Conservation (phyloP, 352 stramenopile genomes). For the Phytophthora rubi region DNA sequence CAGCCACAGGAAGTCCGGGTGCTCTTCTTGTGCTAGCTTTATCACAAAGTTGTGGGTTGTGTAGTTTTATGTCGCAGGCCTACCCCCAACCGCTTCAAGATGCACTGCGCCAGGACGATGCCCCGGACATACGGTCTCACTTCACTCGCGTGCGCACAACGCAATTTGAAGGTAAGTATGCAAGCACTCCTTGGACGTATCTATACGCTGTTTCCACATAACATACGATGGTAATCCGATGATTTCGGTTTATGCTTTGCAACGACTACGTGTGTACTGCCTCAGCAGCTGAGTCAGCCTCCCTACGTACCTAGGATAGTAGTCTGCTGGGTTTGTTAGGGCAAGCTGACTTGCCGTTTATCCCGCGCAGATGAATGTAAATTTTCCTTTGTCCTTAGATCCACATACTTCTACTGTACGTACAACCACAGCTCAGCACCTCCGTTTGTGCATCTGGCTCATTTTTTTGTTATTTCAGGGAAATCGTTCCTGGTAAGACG, state of each 20-base stretch:
- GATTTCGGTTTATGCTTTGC: neutral
- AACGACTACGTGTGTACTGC: neutral
- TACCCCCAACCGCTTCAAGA: neutral
- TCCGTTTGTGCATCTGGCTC: neutral
- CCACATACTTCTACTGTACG: no score
- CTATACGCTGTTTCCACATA: constrained; percentile 19
- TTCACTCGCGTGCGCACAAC: neutral
- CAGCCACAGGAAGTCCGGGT: constrained; percentile 56
- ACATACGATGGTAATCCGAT: constrained; percentile 13
- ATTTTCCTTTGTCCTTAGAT: neutral
- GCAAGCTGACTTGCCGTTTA: neutral
- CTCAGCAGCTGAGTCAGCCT: neutral
- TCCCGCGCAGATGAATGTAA: neutral
- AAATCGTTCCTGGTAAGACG: neutral
- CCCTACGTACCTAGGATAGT: no score
- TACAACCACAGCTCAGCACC: no score
- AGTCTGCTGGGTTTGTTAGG: neutral
- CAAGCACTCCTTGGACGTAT: neutral
- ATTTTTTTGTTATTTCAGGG: neutral
- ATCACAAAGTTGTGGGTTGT: no score
- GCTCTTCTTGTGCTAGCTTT: constrained; percentile 6
- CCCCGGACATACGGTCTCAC: constrained; percentile 10
- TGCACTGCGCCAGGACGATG: neutral
- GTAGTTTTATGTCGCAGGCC: no score
- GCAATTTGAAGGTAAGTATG: neutral